Evolutionary conservation across 352 stramenopile genomes (phyloP).

Genomic region (Phytophthora tentaculata): DNA sequence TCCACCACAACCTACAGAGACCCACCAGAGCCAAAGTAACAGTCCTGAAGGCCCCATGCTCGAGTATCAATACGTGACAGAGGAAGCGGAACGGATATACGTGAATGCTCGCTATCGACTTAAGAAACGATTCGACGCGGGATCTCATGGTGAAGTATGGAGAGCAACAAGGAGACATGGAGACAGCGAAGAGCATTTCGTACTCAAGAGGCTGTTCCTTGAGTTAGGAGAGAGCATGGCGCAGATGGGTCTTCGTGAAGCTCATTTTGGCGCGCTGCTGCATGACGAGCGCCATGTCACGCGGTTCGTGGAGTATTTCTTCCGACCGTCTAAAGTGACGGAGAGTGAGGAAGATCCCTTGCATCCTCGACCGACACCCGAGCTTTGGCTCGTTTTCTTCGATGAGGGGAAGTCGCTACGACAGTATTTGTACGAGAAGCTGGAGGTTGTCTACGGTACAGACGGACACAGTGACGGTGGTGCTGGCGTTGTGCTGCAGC

Average conservation of each 20-base stretch:
- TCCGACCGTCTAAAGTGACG: conserved; percentile 45
- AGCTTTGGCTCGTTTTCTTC: conserved; percentile 92
- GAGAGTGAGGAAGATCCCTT: conserved; percentile 18
- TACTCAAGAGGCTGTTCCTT: conserved; percentile 89
- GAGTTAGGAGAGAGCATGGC: conserved; percentile 67
- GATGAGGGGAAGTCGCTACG: conserved; percentile 90
- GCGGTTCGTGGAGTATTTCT: conserved; percentile 91
- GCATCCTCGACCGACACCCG: conserved; percentile 28
- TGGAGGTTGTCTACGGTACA: conserved; percentile 41
- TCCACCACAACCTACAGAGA: conserved; percentile 14
- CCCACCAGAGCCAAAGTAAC: neutral
- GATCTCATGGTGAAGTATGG: conserved; percentile 88
- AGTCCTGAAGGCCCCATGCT: conserved; percentile 58
- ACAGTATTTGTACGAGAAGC: conserved; percentile 85
- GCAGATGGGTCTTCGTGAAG: conserved; percentile 82
- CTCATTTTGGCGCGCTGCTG: conserved; percentile 76
- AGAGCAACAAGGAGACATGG: conserved; percentile 44
- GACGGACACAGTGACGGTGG: conserved; percentile 15
- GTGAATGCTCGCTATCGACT: conserved; percentile 81
- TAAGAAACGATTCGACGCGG: conserved; percentile 82
- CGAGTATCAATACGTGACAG: conserved; percentile 71
- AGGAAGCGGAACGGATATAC: conserved; percentile 68
- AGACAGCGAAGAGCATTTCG: conserved; percentile 56
- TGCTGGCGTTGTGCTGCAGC: conserved; percentile 67
- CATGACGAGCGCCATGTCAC: conserved; percentile 65